Evolutionary conservation across 306 rosid species (phyloP).

Genomic region (Pyrus betulifolia): DNA sequence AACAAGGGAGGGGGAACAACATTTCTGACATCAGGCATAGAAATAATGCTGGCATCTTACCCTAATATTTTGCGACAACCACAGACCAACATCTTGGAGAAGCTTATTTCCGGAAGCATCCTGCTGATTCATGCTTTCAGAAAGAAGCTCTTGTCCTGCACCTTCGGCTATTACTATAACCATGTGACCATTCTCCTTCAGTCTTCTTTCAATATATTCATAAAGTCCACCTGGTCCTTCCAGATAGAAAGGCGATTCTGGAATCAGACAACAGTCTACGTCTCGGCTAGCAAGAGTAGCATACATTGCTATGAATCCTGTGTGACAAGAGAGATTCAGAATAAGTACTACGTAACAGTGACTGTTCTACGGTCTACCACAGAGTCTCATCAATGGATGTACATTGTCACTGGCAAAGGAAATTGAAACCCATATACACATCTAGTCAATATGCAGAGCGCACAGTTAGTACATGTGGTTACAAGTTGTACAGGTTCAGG

Average conservation of each 20-base stretch:
- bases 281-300: conserved; percentile 79
- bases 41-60: conserved; percentile 18
- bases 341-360: not conserved
- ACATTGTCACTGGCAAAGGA: not conserved
- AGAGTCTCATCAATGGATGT: not conserved
- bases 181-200: conserved; percentile 65
- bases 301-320: conserved; percentile 70
- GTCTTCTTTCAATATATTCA: conserved; percentile 48
- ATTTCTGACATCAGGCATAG: not conserved
- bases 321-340: not conserved
- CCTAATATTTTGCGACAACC: conserved; percentile 61
- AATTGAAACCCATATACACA: too few species aligned
- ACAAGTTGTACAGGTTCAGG: not conserved
- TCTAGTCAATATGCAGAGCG: not conserved
- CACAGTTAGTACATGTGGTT: not conserved
- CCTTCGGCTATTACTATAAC: conserved; percentile 82
- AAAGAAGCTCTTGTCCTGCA: conserved; percentile 55
- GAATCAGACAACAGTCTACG: conserved; percentile 75
- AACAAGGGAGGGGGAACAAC: not conserved
- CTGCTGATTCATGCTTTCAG: conserved; percentile 21
- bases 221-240: conserved; percentile 63
- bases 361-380: not conserved
- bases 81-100: conserved; percentile 57
- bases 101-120: conserved; percentile 50
- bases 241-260: conserved; percentile 66